These are phyloP conservation scores for Vigna angularis DNA, from an alignment of 306 rosid species.

Conservation along the genomic window DNA sequence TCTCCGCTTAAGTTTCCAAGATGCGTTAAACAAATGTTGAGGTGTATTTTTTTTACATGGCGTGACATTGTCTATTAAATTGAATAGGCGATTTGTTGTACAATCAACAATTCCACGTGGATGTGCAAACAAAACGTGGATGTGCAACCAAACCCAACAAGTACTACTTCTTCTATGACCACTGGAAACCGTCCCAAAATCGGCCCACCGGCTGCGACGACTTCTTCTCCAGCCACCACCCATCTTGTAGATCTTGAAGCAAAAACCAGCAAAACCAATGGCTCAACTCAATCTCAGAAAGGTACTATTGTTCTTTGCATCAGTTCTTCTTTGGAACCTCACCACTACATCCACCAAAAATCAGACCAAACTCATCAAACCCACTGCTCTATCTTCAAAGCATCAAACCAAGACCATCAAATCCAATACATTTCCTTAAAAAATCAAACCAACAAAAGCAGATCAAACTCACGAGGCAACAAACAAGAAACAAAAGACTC, in stretches of 20 bases:
- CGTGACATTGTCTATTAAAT: too few relatives aligned
- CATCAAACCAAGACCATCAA: conserved; percentile 45
- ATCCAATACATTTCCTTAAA: conserved; percentile 44
- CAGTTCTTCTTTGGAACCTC: conserved; percentile 52
- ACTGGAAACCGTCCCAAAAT: too few relatives aligned
- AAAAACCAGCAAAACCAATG: conserved; percentile 44
- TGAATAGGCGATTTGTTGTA: too few relatives aligned
- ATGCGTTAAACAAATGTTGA: too few relatives aligned
- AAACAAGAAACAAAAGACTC: conserved; percentile 40
- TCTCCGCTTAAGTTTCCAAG: too few relatives aligned
- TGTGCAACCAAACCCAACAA: too few relatives aligned
- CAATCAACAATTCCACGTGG: too few relatives aligned
- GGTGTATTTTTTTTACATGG: too few relatives aligned
- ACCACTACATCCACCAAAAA: conserved; percentile 37
- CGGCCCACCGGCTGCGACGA: too few relatives aligned
- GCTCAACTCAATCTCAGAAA: conserved; percentile 54
- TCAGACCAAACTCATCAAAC: conserved; percentile 37
- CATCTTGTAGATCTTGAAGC: conserved; percentile 24
- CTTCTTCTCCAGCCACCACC: too few relatives aligned
- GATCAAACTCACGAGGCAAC: conserved; percentile 39
- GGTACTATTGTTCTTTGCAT: conserved; percentile 59
- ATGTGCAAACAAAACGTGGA: too few relatives aligned
- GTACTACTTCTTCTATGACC: too few relatives aligned
- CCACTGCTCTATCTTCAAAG: conserved; percentile 10
- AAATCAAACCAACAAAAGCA: conserved; percentile 45